Percentiles rank a stretch among this genome's conserved stretches.
These are phyloP conservation scores for Trifolium dubium DNA, from an alignment of 306 rosid genomes.

Conservation along the genomic window DNA sequence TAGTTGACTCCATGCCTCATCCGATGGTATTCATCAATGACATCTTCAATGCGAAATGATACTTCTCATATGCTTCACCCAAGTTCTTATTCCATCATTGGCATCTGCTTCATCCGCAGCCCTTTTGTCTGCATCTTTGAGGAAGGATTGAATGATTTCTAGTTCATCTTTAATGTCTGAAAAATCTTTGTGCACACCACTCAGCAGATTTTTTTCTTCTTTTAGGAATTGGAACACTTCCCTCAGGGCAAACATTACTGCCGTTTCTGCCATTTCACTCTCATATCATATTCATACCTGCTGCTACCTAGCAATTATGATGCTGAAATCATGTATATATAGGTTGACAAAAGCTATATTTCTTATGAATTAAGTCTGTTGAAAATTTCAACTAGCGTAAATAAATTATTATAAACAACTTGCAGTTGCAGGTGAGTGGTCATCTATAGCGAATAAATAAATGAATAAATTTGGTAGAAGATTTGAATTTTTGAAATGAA, in stretches of 20 bases:
- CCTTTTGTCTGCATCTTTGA: conserved; percentile 1
- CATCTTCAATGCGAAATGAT: conserved; percentile 8
- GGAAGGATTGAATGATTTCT: not conserved
- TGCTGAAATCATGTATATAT: too few relatives aligned
- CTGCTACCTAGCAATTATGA: too few relatives aligned
- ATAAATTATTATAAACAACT: too few relatives aligned
- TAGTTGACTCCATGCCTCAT: not conserved
- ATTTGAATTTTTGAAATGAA: too few relatives aligned
- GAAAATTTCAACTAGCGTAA: too few relatives aligned
- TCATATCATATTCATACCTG: too few relatives aligned
- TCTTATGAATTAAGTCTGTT: too few relatives aligned
- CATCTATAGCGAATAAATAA: too few relatives aligned
- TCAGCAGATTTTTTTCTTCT: not conserved
- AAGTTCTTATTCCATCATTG: not conserved
- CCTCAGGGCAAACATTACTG: not conserved
- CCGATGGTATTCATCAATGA: not conserved
- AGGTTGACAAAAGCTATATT: too few relatives aligned
- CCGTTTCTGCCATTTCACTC: not conserved
- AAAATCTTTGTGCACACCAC: not conserved
- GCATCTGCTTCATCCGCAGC: not conserved
- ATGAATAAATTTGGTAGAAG: too few relatives aligned
- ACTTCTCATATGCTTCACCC: not conserved
- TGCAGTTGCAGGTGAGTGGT: too few relatives aligned
- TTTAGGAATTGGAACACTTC: not conserved
- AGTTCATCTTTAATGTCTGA: not conserved